A percentile compares a stretch with the other conserved stretches of the same genome.
These are phyloP conservation scores for Chara braunii DNA, from an alignment of 139 green algal genomes.

Conservation along the genomic window DNA sequence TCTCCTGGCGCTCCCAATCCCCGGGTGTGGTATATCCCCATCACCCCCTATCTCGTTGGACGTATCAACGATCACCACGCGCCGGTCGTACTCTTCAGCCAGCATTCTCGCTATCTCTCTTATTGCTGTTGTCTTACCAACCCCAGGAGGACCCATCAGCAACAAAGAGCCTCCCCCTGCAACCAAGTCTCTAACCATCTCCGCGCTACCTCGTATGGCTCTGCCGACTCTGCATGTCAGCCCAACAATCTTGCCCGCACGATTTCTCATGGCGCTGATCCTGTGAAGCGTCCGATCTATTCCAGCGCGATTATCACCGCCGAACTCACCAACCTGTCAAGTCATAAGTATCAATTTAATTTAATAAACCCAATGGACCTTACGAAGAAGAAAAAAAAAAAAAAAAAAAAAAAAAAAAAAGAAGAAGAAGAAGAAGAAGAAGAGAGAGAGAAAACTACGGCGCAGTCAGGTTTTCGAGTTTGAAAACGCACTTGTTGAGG, in stretches of 20 bases:
- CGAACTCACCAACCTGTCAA: constrained; percentile 64
- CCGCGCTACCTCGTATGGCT: constrained; percentile 52
- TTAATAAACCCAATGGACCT: background rate
- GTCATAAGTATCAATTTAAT: background rate
- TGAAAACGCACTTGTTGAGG: no score
- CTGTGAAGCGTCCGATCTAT: constrained; percentile 88
- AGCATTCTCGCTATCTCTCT: constrained; percentile 61
- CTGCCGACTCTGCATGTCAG: constrained; percentile 70
- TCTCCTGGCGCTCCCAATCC: constrained; percentile 40
- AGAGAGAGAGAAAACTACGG: no score
- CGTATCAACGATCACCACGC: constrained; percentile 86
- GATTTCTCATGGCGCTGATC: constrained; percentile 77
- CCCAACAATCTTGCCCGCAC: constrained; percentile 55
- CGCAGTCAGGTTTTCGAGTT: no score
- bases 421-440: background rate
- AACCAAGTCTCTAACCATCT: constrained; percentile 45
- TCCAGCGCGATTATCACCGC: constrained; percentile 81
- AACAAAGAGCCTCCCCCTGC: constrained; percentile 35
- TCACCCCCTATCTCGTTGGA: constrained; percentile 90
- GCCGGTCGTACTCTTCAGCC: constrained; percentile 42
- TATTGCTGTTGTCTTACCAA: constrained; percentile 81
- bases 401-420: background rate
- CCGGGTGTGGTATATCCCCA: constrained; percentile 65
- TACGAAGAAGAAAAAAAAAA: background rate
- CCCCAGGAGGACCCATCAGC: constrained; percentile 50